Evolutionary conservation across 495 filamentous ascomycete species (phyloP).

Genomic region (Neurospora pannonica): DNA sequence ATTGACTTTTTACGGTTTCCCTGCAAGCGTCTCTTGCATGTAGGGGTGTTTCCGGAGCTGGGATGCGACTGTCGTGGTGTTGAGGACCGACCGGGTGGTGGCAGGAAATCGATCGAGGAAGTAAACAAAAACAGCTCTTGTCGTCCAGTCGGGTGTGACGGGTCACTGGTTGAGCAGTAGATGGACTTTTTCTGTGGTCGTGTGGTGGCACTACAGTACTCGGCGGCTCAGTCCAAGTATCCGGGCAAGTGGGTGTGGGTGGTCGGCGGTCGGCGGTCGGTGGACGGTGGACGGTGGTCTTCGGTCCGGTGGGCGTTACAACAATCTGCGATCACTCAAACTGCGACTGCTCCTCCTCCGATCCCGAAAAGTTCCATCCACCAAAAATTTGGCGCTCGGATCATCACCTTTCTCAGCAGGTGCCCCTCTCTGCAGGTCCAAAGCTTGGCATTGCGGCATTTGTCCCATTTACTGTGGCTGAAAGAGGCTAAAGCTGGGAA

Average conservation of each 20-base stretch:
- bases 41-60: not conserved
- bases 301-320: not conserved
- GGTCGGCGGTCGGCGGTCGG: not conserved
- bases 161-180: not conserved
- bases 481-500: not conserved
- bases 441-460: not conserved
- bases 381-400: slow-evolving; percentile 11
- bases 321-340: not conserved
- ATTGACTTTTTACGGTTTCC: slow-evolving; percentile 9
- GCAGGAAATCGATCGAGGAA: not conserved
- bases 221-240: not conserved
- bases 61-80: not conserved
- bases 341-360: not conserved
- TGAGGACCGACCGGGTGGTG: not conserved
- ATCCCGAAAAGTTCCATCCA: slow-evolving; percentile 22
- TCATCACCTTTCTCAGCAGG: not conserved
- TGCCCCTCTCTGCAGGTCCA: not conserved
- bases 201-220: not conserved
- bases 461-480: not conserved
- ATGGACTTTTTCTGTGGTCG: not conserved
- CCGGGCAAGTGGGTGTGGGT: not conserved
- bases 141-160: not conserved
- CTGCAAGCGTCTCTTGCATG: slow-evolving; percentile 6
- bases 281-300: not conserved
- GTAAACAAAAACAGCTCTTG: not conserved